Evolutionary conservation across 495 filamentous ascomycete genomes (phyloP).

Genomic region (Aspergillus sparsus): DNA sequence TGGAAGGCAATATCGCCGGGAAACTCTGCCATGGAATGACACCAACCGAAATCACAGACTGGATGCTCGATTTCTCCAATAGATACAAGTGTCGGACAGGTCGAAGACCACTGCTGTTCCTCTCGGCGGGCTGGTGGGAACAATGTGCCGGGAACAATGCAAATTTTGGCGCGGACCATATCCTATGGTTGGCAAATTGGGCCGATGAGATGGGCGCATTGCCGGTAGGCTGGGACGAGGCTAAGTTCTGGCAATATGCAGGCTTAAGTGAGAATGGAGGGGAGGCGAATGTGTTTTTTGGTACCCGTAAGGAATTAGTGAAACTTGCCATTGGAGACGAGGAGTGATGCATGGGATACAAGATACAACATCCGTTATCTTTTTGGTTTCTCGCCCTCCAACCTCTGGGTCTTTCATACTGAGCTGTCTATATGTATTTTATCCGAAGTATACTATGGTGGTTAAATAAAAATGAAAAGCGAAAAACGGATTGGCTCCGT

Average conservation of each 20-base stretch:
- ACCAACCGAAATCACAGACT: conserved; percentile 54
- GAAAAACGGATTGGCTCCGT: too few species aligned
- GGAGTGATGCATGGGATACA: too few species aligned
- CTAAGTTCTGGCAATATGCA: conserved; percentile 60
- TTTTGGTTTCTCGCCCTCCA: too few species aligned
- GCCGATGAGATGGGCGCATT: conserved; percentile 48
- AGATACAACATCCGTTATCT: too few species aligned
- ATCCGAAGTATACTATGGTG: too few species aligned
- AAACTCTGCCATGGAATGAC: conserved; percentile 56
- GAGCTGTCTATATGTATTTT: too few species aligned
- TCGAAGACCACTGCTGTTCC: conserved; percentile 62
- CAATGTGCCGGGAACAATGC: conserved; percentile 59
- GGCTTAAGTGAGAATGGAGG: conserved; percentile 5
- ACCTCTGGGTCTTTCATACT: too few species aligned
- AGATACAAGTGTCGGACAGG: conserved; percentile 53
- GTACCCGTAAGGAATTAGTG: background rate
- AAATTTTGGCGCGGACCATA: conserved; percentile 50
- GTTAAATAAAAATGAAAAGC: too few species aligned
- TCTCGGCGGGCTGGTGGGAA: conserved; percentile 62
- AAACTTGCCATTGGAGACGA: background rate
- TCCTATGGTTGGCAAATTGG: conserved; percentile 61
- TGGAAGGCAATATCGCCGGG: conserved; percentile 54
- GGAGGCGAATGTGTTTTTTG: conserved; percentile 16
- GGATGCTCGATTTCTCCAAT: conserved; percentile 61
- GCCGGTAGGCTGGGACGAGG: conserved; percentile 59